Evolutionary conservation across 129 eudicot genomes (phyloP).

Genomic region (Chrysanthemum lavandulifolium): DNA sequence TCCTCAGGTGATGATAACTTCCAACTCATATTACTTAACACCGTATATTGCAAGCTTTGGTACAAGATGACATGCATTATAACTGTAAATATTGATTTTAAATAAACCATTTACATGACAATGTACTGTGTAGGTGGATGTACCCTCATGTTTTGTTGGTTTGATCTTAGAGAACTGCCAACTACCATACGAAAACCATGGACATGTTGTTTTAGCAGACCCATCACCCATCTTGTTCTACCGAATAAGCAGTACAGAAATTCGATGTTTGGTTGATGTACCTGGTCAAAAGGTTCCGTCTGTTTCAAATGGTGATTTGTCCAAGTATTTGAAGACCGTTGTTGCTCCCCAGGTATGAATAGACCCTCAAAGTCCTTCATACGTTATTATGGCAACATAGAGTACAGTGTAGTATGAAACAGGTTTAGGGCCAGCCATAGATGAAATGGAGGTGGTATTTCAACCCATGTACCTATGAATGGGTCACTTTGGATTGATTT

Average conservation of each 20-base stretch:
- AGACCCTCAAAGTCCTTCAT: background rate
- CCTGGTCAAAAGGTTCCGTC: conserved; percentile 90
- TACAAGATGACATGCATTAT: background rate
- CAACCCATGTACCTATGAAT: background rate
- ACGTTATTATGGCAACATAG: background rate
- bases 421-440: no score
- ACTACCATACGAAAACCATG: conserved; percentile 73
- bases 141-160: conserved; percentile 83
- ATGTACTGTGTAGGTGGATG: conserved; percentile 52
- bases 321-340: conserved; percentile 63
- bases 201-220: conserved; percentile 79
- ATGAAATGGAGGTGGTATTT: background rate
- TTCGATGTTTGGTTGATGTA: conserved; percentile 85
- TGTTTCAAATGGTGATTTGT: conserved; percentile 69
- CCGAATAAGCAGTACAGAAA: conserved; percentile 77
- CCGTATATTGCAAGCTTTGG: background rate
- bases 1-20: conserved; percentile 52
- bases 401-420: no score
- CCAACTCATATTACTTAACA: background rate
- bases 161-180: conserved; percentile 72
- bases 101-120: no score
- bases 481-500: background rate
- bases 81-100: background rate
- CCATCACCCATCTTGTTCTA: conserved; percentile 87
- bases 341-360: conserved; percentile 77